Percentiles rank a stretch among this genome's conserved stretches.
These are phyloP conservation scores for Pestalotiopsis sp. DNA, from an alignment of 2,329 filamentous ascomycete genomes.

Conservation along the genomic window DNA sequence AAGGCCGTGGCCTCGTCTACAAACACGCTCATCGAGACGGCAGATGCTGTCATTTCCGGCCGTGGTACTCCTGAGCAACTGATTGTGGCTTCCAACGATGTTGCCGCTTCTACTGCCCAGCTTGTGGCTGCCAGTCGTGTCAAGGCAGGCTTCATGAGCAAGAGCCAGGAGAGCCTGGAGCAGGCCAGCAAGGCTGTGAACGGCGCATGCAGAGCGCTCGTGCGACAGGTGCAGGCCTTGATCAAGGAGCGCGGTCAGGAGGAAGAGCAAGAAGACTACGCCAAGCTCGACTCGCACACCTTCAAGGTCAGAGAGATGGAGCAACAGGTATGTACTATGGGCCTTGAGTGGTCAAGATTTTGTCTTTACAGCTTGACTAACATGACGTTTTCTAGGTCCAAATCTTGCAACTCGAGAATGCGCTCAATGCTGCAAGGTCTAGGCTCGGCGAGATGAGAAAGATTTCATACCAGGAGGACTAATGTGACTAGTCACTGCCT, in stretches of 20 bases:
- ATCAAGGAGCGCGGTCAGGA: conserved; percentile 85
- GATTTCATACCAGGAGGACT: conserved; percentile 87
- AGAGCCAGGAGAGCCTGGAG: conserved; percentile 91
- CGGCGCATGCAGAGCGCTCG: conserved; percentile 81
- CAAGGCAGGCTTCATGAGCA: conserved; percentile 97
- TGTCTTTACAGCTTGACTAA: conserved; percentile 20
- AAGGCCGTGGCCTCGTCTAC: conserved; percentile 95
- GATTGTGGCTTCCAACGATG: conserved; percentile 96
- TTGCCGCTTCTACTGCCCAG: conserved; percentile 94
- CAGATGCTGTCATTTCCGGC: conserved; percentile 89
- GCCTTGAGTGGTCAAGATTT: neutral
- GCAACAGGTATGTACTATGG: conserved; percentile 76
- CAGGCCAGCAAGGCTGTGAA: conserved; percentile 92
- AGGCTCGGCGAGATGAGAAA: conserved; percentile 97
- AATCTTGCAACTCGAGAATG: conserved; percentile 93
- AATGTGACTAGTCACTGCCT: conserved; percentile 17
- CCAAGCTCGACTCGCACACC: conserved; percentile 86
- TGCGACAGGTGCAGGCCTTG: conserved; percentile 91
- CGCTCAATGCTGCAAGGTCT: conserved; percentile 75
- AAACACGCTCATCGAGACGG: conserved; percentile 96
- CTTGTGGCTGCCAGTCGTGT: conserved; percentile 93
- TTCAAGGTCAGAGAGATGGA: conserved; percentile 99
- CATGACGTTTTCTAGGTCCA: conserved; percentile 69
- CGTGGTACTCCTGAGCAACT: conserved; percentile 95
- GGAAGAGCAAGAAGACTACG: conserved; percentile 85